Percentiles rank a stretch among this genome's conserved stretches.
Conservation (phyloP, 768 basidiomycete genomes). For the Coprinopsis sp. region DNA sequence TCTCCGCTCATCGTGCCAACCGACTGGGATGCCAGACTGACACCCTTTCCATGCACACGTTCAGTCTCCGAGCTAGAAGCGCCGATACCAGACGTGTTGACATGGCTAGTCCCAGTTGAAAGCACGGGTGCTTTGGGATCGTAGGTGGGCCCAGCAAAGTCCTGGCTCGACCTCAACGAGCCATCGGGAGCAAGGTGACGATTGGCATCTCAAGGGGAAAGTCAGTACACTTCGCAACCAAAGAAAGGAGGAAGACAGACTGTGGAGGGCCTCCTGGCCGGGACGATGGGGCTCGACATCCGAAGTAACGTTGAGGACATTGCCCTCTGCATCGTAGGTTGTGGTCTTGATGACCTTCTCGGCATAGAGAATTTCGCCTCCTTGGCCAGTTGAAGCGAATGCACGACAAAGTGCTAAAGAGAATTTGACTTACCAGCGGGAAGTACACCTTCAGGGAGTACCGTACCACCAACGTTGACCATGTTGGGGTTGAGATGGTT, state of each 20-base stretch:
- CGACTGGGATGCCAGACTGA: no score
- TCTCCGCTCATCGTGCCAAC: no score
- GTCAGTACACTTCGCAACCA: not conserved
- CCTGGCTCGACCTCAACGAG: no score
- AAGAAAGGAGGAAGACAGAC: not conserved
- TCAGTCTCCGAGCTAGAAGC: no score
- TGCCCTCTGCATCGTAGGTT: slow-evolving; percentile 3
- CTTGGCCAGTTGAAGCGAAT: not conserved
- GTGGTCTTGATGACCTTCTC: slow-evolving; percentile 6
- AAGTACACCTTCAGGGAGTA: not conserved
- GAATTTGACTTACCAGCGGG: not conserved
- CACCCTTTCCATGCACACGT: no score
- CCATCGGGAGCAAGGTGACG: no score
- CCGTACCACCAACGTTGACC: not conserved
- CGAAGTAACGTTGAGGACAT: slow-evolving; percentile 1
- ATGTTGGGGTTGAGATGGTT: not conserved
- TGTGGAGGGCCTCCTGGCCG: not conserved
- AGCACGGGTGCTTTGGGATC: no score
- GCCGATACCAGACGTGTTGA: no score
- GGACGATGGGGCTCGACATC: slow-evolving; percentile 1
- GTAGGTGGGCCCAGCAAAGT: no score
- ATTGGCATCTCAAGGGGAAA: no score
- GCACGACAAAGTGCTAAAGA: not conserved
- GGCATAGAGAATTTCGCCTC: slow-evolving; percentile 3
- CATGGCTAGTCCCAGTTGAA: no score